These are phyloP conservation scores for Cordyceps farinosa DNA, from an alignment of 2,329 filamentous ascomycete species.

Conservation along the genomic window DNA sequence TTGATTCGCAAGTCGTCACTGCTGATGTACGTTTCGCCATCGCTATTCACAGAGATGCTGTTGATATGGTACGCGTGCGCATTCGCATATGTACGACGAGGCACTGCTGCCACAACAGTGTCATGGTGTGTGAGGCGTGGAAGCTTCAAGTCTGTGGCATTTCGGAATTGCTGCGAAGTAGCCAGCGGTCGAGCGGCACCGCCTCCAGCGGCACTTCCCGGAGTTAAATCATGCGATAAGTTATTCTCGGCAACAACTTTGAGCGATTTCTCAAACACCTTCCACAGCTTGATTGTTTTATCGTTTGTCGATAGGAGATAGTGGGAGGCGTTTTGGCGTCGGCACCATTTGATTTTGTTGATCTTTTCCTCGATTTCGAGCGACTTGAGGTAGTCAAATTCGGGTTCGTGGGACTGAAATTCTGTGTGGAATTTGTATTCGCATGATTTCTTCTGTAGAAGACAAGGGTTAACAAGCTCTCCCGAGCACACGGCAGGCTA, in stretches of 20 bases:
- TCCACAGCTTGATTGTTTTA: constrained; percentile 99
- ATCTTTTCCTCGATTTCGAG: constrained; percentile 99
- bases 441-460: constrained; percentile 91
- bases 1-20: constrained; percentile 98
- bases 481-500: neutral
- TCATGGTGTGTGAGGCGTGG: constrained; percentile 97
- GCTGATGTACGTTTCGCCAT: constrained; percentile 98
- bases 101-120: constrained; percentile 94
- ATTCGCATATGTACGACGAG: constrained; percentile 93
- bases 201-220: constrained; percentile 66
- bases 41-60: constrained; percentile 99
- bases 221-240: constrained; percentile 88
- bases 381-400: constrained; percentile 99
- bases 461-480: constrained; percentile 30
- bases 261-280: constrained; percentile 98
- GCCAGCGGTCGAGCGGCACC: constrained; percentile 68
- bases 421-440: constrained; percentile 99
- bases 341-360: constrained; percentile 99
- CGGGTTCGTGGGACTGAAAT: constrained; percentile 98
- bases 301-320: constrained; percentile 98
- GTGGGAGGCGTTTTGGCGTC: constrained; percentile 95
- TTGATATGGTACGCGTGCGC: constrained; percentile 99
- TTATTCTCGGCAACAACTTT: constrained; percentile 99
- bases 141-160: constrained; percentile 79
- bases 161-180: constrained; percentile 72